Percentiles rank a stretch among this genome's conserved stretches.
Evolutionary conservation across 768 basidiomycete species (phyloP).

Genomic region (Tephrocybe sp.): DNA sequence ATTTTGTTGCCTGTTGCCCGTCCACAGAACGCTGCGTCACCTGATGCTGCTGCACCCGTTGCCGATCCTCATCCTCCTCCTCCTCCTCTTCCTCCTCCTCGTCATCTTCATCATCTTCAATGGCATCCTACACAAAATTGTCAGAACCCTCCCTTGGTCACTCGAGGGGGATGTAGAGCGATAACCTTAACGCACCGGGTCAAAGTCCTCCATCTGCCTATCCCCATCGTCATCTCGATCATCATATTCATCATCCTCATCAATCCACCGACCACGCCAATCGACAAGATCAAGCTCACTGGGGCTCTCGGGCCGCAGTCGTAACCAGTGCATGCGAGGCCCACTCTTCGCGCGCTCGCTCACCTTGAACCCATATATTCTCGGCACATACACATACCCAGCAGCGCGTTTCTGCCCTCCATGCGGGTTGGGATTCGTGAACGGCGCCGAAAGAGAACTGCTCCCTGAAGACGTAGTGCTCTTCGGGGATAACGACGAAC

Average conservation of each 20-base stretch:
- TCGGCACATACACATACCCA: constrained; percentile 83
- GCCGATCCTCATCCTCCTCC: constrained; percentile 36
- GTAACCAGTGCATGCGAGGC: constrained; percentile 95
- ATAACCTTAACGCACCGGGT: constrained; percentile 57
- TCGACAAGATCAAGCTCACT: constrained; percentile 86
- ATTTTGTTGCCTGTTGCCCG: constrained; percentile 13
- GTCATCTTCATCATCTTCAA: constrained; percentile 50
- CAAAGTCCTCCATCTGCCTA: constrained; percentile 84
- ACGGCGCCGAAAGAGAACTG: constrained; percentile 51
- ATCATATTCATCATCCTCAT: constrained; percentile 54
- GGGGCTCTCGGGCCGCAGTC: constrained; percentile 77
- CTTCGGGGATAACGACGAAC: constrained; percentile 57
- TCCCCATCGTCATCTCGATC: constrained; percentile 72
- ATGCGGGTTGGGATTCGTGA: constrained; percentile 84
- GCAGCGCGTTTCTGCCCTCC: constrained; percentile 87
- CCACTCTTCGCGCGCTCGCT: constrained; percentile 93
- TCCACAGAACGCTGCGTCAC: constrained; percentile 34
- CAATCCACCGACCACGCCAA: constrained; percentile 87
- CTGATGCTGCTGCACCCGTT: constrained; percentile 26
- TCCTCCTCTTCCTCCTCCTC: constrained; percentile 65
- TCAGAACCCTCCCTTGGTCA: constrained; percentile 3
- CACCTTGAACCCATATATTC: constrained; percentile 97
- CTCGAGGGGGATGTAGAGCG: constrained; percentile 13
- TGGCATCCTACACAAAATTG: constrained; percentile 40
- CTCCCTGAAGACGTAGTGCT: constrained; percentile 49